Evolutionary conservation across 345 rosid species (phyloP).

Genomic region (Syzygium oleosum): DNA sequence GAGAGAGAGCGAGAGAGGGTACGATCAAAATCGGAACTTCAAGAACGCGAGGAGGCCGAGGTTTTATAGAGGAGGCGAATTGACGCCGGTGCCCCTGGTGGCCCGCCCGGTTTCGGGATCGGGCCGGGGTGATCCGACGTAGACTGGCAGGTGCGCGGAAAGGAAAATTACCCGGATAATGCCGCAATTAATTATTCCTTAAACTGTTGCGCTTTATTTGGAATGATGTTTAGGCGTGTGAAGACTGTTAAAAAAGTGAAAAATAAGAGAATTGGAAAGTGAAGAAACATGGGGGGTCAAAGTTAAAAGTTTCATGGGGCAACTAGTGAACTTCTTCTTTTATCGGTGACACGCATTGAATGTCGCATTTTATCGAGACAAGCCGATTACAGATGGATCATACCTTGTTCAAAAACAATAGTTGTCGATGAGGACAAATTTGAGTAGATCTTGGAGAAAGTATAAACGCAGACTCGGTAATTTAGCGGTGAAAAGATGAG

Average conservation of each 20-base stretch:
- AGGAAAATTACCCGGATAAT: neutral
- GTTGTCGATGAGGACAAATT: neutral
- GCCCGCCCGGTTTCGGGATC: neutral
- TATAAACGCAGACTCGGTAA: rapidly evolving
- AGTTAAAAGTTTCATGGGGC: neutral
- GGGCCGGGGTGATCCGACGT: neutral
- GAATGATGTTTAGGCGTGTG: neutral
- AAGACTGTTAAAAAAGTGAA: neutral
- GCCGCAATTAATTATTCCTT: neutral
- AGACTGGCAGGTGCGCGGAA: neutral
- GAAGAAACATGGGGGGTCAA: neutral
- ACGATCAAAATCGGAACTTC: neutral
- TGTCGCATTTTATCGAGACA: neutral
- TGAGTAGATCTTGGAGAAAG: neutral
- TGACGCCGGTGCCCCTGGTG: neutral
- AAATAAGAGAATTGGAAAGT: neutral
- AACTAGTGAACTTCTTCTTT: neutral
- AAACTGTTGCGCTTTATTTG: neutral
- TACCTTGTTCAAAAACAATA: neutral
- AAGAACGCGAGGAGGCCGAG: neutral
- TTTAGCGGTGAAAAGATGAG: neutral
- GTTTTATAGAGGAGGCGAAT: neutral
- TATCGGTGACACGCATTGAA: too few relatives aligned
- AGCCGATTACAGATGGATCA: neutral
- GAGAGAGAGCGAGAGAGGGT: neutral